Evolutionary conservation across 2,329 filamentous ascomycete species (phyloP), one percentile per base, ranked within the genome.

Genomic region (Phialophora tarda): DNA sequence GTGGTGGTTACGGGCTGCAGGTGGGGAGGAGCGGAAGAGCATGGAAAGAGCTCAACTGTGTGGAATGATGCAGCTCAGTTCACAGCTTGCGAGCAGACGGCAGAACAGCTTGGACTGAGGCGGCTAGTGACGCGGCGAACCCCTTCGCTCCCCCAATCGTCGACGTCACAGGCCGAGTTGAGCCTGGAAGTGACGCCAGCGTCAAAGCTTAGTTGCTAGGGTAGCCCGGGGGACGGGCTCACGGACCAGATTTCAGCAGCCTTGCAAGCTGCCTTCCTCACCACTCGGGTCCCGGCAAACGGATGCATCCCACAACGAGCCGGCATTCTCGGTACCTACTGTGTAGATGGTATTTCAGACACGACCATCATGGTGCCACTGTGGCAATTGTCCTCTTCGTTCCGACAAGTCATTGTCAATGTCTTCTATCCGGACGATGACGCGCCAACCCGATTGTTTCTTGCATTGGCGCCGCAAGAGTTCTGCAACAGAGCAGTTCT

Each of bases 161-260:
- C 61, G 60, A 67, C 61, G 65, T 67, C 65, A 67, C 61, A 61
- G 56, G 32, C 47, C n/a, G 30, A 24, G 10, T 26, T 10, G 4
- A 51, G 30, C 44, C 48, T 23, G 28, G 28, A 30, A 41, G 28
- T 61, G 59, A 61, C 59, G 59, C 59, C 47, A 61, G 47, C 48
- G 48, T n/a, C 59, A 53, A 61, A 61, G 59, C 59, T 61, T 61
- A 54, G 48, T 21, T 30, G 47, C 21, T 28, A 61, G 41, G 21
- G 57, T 26, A 38, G 28, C 59, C 48, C 21, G 44, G 32, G 32
- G 59, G 30, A 28, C 14, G 14, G 21, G 8, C 23, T 17, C n/a
- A 28, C 14, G 23, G 44, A 14, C 14, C 14, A n/a, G 51, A 8
- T 17, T 55, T 21, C 21, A 17, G 58, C 23, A 53, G 59, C 48